phyloP scores from a whole-genome alignment of 164 flowering plant genomes.

The Nelumbo lutea region DNA sequence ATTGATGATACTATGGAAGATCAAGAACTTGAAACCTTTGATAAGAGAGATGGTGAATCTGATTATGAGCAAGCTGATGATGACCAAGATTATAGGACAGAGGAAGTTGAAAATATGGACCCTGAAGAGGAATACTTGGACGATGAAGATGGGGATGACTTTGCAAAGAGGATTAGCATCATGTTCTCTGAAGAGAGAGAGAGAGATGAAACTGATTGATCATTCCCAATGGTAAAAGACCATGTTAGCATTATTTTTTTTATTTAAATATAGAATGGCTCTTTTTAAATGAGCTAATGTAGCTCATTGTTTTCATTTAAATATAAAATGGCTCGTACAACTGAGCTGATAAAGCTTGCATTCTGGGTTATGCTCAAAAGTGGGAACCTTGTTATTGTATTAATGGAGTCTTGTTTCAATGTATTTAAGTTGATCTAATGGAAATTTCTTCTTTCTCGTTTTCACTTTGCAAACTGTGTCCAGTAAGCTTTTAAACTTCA shows the following conservation, averaged over 20 bases:
- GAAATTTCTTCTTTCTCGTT: too few relatives aligned
- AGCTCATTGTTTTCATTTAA: neutral
- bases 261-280: neutral
- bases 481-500: too few relatives aligned
- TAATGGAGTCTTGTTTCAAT: neutral
- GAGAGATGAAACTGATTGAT: neutral
- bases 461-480: too few relatives aligned
- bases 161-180: conserved; percentile 73
- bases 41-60: conserved; percentile 46
- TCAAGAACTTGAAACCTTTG: conserved; percentile 45
- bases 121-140: conserved; percentile 46
- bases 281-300: neutral
- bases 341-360: neutral
- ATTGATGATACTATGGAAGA: conserved; percentile 29
- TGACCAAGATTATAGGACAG: conserved; percentile 34
- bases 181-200: conserved; percentile 20
- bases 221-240: neutral
- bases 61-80: conserved; percentile 55
- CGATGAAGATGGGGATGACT: conserved; percentile 77
- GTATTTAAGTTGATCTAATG: too few relatives aligned
- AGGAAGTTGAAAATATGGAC: conserved; percentile 58
- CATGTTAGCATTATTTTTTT: neutral
- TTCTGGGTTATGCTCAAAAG: neutral
- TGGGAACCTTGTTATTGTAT: neutral
- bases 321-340: too few relatives aligned